Base-by-base conservation (phyloP, 2,329 filamentous ascomycete species). In the Colletotrichum echinochloae region DNA sequence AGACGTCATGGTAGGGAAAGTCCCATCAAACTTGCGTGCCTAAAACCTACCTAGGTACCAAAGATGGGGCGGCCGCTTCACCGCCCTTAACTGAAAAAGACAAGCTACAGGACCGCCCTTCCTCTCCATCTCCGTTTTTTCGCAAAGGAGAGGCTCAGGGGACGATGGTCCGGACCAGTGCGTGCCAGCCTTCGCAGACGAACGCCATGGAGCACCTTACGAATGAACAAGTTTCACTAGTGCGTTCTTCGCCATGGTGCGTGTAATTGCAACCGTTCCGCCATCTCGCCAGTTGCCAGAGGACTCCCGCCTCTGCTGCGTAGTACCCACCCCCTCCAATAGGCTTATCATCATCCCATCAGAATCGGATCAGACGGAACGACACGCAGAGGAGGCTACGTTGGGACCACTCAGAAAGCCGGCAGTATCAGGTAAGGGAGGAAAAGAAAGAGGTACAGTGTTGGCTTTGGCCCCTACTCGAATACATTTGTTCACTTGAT, bases 181-280 rank as follows among this genome's bases (percentile, higher is more conserved):
- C 28, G 14, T 18, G 28, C 39, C 56, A 33, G 56, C 56, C 55
- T 12, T 18, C 11, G 18, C 39, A 60, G 39, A 60, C 26, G 18
- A 39, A 20, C 37, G 46, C 60, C 18, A 26, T 20, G n/a, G 26
- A 35, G 18, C 44, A 37, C 18, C 26, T 35, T 26, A 8, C 33
- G 37, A 67, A 37, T 59, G 57, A 59, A 26, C 7, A 69, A 33
- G 69, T 69, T 60, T 68, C 49, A 56, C 55, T n/a, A 26, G 57
- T 30, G 39, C 49, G n/a, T 33, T 18, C 55, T 54, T 16, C 37
- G 26, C 41, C 26, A 51, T 66, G 39, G 57, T 48, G 48, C 33
- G 49, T 39, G 55, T 33, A 30, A 55, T n/a, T 56, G 30, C 23
- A n/a, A 9, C 33, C 51, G 51, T 35, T 33, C n/a, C 39, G 35